Conservation (phyloP, 257 asterid species). For the Scutellaria barbata region DNA sequence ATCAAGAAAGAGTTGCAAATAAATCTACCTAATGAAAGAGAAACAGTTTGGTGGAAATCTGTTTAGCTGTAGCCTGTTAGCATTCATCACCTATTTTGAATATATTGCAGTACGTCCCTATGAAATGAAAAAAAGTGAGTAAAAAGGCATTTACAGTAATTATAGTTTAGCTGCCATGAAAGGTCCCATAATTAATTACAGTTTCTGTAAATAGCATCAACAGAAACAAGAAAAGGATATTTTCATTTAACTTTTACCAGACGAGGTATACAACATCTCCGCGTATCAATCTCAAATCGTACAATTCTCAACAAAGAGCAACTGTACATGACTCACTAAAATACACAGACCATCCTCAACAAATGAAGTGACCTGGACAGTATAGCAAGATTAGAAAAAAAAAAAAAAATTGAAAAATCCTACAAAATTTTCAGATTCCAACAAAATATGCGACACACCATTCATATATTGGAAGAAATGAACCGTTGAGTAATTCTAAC, state of each 20-base stretch:
- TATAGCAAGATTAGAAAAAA: not conserved
- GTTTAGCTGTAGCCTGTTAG: too few species aligned
- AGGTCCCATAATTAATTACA: too few species aligned
- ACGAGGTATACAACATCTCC: slow-evolving; percentile 28
- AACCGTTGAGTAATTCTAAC: slow-evolving; percentile 16
- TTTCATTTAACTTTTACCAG: slow-evolving; percentile 31
- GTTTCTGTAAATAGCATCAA: not conserved
- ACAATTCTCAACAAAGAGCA: slow-evolving; percentile 29
- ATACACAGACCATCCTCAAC: slow-evolving; percentile 36
- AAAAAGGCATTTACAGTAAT: too few species aligned
- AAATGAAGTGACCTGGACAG: slow-evolving; percentile 16
- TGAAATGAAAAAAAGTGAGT: too few species aligned
- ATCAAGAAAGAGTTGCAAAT: too few species aligned
- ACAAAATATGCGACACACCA: slow-evolving; percentile 26
- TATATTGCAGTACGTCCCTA: too few species aligned
- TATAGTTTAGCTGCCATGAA: too few species aligned
- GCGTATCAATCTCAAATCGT: slow-evolving; percentile 26
- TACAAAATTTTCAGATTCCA: slow-evolving; percentile 35
- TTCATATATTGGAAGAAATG: slow-evolving; percentile 22
- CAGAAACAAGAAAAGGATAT: not conserved
- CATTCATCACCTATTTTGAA: too few species aligned
- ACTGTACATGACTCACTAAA: slow-evolving; percentile 42
- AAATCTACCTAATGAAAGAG: too few species aligned
- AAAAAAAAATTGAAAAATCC: slow-evolving; percentile 11
- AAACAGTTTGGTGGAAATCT: too few species aligned